Conservation (phyloP, 768 basidiomycete genomes). For the Amanita phalloides region DNA sequence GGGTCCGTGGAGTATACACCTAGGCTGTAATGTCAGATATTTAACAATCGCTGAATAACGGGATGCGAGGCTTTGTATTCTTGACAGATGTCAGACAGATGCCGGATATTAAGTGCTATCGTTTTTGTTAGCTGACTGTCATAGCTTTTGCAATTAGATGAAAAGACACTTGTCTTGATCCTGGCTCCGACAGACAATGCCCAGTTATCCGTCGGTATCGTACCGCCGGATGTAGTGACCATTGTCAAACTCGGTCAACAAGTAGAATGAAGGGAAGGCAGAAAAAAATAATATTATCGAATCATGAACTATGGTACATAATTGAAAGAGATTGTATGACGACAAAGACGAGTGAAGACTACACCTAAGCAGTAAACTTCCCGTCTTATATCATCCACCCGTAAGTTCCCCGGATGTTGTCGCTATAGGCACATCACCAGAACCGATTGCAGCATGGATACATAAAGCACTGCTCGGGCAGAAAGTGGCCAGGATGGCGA, state of each 20-base stretch:
- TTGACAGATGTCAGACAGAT: too few species aligned
- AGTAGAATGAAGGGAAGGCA: not conserved
- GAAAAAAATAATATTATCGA: not conserved
- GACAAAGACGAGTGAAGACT: conserved; percentile 21
- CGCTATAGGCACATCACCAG: conserved; percentile 65
- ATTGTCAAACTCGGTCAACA: not conserved
- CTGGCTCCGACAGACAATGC: too few species aligned
- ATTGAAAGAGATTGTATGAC: conserved; percentile 6
- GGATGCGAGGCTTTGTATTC: too few species aligned
- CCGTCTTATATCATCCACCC: conserved; percentile 35
- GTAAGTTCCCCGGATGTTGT: conserved; percentile 35
- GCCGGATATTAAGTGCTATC: too few species aligned
- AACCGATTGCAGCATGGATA: conserved; percentile 65
- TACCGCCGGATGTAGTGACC: too few species aligned
- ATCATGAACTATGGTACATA: conserved; percentile 18
- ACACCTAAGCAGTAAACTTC: conserved; percentile 22
- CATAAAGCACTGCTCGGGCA: conserved; percentile 61
- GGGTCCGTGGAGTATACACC: too few species aligned
- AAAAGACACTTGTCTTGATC: too few species aligned
- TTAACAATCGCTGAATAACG: too few species aligned
- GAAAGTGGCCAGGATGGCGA: conserved; percentile 43
- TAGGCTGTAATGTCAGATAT: too few species aligned
- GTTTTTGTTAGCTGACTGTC: too few species aligned
- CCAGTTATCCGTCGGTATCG: too few species aligned
- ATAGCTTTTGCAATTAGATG: too few species aligned